Conservation (phyloP, 768 basidiomycete genomes). For the Pisolithus albus region DNA sequence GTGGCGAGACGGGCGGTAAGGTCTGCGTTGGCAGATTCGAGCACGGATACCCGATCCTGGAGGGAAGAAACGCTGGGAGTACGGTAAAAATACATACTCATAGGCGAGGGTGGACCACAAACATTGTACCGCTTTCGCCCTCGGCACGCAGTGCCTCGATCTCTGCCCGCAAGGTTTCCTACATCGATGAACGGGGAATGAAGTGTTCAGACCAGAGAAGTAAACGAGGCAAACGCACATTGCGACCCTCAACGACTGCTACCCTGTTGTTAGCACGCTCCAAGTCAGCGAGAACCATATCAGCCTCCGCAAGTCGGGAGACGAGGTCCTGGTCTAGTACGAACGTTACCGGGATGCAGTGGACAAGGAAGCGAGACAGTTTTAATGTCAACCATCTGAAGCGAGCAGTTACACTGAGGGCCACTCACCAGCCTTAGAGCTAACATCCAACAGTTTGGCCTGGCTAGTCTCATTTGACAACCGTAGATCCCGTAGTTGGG, state of each 20-base stretch:
- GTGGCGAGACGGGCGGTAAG: slow-evolving; percentile 12
- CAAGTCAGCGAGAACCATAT: slow-evolving; percentile 91
- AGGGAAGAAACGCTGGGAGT: slow-evolving; percentile 30
- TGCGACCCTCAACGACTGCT: slow-evolving; percentile 86
- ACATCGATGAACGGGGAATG: not conserved
- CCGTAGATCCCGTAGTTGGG: slow-evolving; percentile 85
- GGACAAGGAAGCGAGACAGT: not conserved
- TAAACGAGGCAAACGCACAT: slow-evolving; percentile 43
- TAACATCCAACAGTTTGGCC: slow-evolving; percentile 86
- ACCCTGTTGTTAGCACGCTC: slow-evolving; percentile 94
- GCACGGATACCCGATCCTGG: slow-evolving; percentile 63
- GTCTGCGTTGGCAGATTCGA: slow-evolving; percentile 49
- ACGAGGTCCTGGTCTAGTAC: slow-evolving; percentile 81
- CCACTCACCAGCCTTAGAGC: slow-evolving; percentile 76
- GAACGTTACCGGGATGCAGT: not conserved
- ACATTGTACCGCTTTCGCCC: slow-evolving; percentile 65
- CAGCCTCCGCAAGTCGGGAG: slow-evolving; percentile 84
- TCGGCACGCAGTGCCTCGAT: slow-evolving; percentile 87
- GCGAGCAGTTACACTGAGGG: not conserved
- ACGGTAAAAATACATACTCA: not conserved
- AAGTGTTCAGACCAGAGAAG: not conserved
- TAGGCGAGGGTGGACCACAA: slow-evolving; percentile 15
- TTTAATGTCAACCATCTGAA: too few relatives aligned
- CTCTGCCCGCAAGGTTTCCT: slow-evolving; percentile 95
- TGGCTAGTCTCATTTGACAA: slow-evolving; percentile 89